Base-by-base conservation (phyloP, 495 filamentous ascomycete genomes). In the Daldinia caldariorum region DNA sequence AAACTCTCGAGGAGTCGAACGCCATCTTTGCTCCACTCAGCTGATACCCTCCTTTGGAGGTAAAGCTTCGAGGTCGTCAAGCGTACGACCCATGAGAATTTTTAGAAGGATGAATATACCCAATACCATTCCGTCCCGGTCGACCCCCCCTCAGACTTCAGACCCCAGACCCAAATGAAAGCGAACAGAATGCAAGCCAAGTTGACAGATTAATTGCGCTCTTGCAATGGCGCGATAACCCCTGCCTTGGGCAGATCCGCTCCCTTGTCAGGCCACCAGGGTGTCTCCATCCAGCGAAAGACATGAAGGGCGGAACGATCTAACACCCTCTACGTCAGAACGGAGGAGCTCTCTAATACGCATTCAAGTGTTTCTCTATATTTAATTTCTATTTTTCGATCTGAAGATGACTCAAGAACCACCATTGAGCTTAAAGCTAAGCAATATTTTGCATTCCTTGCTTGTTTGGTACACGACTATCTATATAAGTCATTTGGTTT, bases 211-310 rank as follows among this genome's bases (percentile, higher is more conserved):
- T 61, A 38, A 64, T 63, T 64, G 47, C 49, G 39, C 65, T 67
- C 41, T 35, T 64, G 41, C 70, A 63, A 72, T 65, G 65, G 65
- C 55, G 65, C 65, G 61, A 72, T 66, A 58, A 72, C 57, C 70
- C 70, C 65, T 72, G 65, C 49, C 34, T 45, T 65, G 37, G 20
- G 55, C 57, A 72, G 55, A 59, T 69, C 41, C 70, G 57, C 51
- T 66, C 31, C 65, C 61, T 53, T 66, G 70, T 72, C 65, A 72
- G 69, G 57, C 69, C 69, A 72, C 69, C 59, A 68, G 41, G 64
- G 60, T 72, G 60, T 72, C 41, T 68, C 57, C 65, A 65, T 61
- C 64, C 60, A 68, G n/a, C 61, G 51, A 29, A 63, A 72, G 64
- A 61, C 69, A 64, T 58, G 69, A 72, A 72, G 69, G 69, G 69